Evolutionary conservation across 768 basidiomycete species (phyloP).

Genomic region (Auriscalpium vulgare): DNA sequence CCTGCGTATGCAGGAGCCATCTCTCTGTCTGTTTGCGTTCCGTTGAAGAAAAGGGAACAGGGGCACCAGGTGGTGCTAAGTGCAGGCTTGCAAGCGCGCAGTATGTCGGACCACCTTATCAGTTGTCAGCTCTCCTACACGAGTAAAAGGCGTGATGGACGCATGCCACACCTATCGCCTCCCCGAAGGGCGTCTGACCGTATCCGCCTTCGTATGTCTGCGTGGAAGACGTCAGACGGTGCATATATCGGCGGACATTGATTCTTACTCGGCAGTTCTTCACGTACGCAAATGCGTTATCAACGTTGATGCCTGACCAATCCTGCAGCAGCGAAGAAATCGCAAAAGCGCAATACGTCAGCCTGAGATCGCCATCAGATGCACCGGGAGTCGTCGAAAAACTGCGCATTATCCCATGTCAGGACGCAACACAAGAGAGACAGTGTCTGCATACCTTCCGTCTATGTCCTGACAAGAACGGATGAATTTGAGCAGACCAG

Average conservation of each 20-base stretch:
- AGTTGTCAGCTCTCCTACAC: neutral
- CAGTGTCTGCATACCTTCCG: constrained; percentile 49
- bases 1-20: constrained; percentile 75
- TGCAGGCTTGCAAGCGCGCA: constrained; percentile 75
- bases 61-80: constrained; percentile 32
- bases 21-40: constrained; percentile 52
- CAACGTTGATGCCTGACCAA: constrained; percentile 66
- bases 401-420: constrained; percentile 27
- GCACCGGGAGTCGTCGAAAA: constrained; percentile 65
- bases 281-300: constrained; percentile 56
- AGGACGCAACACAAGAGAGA: constrained; percentile 1
- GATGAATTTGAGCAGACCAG: constrained; percentile 61
- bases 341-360: constrained; percentile 81
- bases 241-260: neutral
- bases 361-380: constrained; percentile 72
- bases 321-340: constrained; percentile 73
- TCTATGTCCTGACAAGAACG: constrained; percentile 66
- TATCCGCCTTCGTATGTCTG: constrained; percentile 94
- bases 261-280: constrained; percentile 58
- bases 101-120: constrained; percentile 85
- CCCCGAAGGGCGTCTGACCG: constrained; percentile 71
- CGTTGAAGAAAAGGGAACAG: constrained; percentile 18
- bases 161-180: constrained; percentile 65
- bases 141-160: neutral
- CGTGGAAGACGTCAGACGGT: neutral